Percentiles rank a stretch among this genome's conserved stretches.
Conservation (phyloP, 2,329 filamentous ascomycete genomes). For the Apiospora sp. region DNA sequence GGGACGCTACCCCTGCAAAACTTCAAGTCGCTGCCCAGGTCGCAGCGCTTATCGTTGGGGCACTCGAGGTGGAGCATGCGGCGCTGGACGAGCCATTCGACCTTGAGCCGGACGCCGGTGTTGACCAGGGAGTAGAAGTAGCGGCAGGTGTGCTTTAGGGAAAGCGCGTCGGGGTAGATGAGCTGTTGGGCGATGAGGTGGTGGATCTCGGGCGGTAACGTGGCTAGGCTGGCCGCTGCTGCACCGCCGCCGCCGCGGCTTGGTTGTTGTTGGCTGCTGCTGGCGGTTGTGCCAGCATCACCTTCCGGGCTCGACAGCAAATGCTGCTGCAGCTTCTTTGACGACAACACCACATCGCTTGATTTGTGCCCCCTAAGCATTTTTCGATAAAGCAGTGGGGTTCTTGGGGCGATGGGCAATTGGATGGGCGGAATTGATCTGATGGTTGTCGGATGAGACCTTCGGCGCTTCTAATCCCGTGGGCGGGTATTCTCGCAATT, state of each 20-base stretch:
- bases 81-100: slow-evolving; percentile 73
- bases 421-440: background rate
- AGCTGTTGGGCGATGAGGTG: slow-evolving; percentile 66
- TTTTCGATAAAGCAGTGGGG: background rate
- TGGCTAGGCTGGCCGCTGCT: background rate
- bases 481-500: background rate
- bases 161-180: slow-evolving; percentile 74
- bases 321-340: background rate
- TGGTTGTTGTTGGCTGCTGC: background rate
- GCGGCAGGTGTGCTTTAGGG: slow-evolving; percentile 70
- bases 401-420: background rate
- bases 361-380: background rate
- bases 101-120: slow-evolving; percentile 71
- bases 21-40: slow-evolving; percentile 64
- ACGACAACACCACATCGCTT: background rate
- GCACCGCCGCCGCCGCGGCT: background rate
- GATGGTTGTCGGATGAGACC: background rate
- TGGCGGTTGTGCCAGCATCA: background rate
- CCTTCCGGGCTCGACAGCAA: background rate
- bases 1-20: slow-evolving; percentile 53
- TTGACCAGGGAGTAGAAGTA: slow-evolving; percentile 71
- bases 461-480: background rate
- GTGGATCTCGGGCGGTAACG: slow-evolving; percentile 72
- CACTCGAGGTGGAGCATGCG: slow-evolving; percentile 70
- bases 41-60: slow-evolving; percentile 65